phyloP scores from a whole-genome alignment of 352 stramenopile species.

The Phytopythium cucurbitacearum region DNA sequence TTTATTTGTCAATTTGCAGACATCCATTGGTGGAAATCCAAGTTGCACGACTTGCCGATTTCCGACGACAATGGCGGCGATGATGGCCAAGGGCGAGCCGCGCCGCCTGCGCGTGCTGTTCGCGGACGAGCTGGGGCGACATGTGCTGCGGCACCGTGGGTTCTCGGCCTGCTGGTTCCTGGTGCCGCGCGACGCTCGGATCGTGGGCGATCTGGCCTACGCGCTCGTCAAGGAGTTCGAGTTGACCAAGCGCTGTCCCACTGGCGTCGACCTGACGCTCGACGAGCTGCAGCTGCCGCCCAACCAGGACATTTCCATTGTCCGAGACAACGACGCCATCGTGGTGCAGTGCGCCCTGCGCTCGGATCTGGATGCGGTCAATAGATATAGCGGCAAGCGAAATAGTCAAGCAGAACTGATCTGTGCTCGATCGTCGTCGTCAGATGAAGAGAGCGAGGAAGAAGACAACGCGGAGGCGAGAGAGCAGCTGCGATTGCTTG shows the following conservation, averaged over 20 bases:
- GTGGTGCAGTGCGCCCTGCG: conserved; percentile 32
- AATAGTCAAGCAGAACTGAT: background rate
- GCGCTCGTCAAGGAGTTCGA: conserved; percentile 55
- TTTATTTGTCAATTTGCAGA: too few relatives aligned
- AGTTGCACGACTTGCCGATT: background rate
- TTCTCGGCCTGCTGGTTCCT: conserved; percentile 72
- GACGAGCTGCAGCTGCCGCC: conserved; percentile 56
- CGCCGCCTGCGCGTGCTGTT: conserved; percentile 54
- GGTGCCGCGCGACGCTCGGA: conserved; percentile 29
- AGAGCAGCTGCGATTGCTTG: background rate
- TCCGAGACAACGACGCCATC: conserved; percentile 64
- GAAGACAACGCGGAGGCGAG: conserved; percentile 5
- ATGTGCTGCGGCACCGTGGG: conserved; percentile 37
- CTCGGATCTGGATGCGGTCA: conserved; percentile 1
- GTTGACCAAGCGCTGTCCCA: conserved; percentile 32
- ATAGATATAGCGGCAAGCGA: background rate
- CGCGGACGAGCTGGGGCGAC: conserved; percentile 36
- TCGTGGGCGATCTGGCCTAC: conserved; percentile 62
- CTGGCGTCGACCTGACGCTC: conserved; percentile 49
- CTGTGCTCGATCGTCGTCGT: conserved; percentile 1
- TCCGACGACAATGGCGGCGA: conserved; percentile 1
- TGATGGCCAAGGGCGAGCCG: conserved; percentile 7
- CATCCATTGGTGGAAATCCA: background rate
- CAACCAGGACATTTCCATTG: conserved; percentile 47
- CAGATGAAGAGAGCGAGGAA: conserved; percentile 9